Conservation (phyloP, 2,329 filamentous ascomycete genomes). For the Pestalotiopsis sp. region DNA sequence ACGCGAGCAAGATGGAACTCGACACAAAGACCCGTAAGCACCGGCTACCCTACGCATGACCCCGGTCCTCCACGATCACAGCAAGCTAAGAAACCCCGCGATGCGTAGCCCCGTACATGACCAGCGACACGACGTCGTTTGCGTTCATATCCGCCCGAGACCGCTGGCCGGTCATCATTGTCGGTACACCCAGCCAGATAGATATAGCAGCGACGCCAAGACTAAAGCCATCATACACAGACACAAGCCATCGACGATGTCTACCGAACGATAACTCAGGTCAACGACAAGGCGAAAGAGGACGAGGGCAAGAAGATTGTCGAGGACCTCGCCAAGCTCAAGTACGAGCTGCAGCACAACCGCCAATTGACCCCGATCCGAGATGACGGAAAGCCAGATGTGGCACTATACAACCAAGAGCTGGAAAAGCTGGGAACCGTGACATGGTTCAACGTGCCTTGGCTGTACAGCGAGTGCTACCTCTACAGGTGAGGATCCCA, state of each 20-base stretch:
- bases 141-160: conserved; percentile 82
- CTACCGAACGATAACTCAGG: conserved; percentile 70
- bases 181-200: conserved; percentile 41
- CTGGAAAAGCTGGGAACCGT: conserved; percentile 72
- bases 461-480: conserved; percentile 95
- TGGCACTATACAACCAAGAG: conserved; percentile 84
- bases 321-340: conserved; percentile 76
- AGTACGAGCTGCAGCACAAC: conserved; percentile 95
- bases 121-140: conserved; percentile 83
- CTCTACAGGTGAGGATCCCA: conserved; percentile 68
- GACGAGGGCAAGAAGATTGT: conserved; percentile 88
- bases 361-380: conserved; percentile 72
- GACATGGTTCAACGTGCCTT: conserved; percentile 82
- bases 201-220: conserved; percentile 17
- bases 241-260: conserved; percentile 93
- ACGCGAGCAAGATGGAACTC: conserved; percentile 62
- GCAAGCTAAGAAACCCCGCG: background rate
- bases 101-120: conserved; percentile 71
- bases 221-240: conserved; percentile 45
- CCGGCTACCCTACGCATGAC: conserved; percentile 12
- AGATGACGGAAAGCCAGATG: conserved; percentile 78
- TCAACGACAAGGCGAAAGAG: conserved; percentile 64
- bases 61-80: background rate
- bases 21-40: conserved; percentile 73
- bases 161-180: conserved; percentile 92